These are phyloP conservation scores for Trichoderma oligosporum DNA, from an alignment of 2,329 filamentous ascomycete species.

Conservation along the genomic window DNA sequence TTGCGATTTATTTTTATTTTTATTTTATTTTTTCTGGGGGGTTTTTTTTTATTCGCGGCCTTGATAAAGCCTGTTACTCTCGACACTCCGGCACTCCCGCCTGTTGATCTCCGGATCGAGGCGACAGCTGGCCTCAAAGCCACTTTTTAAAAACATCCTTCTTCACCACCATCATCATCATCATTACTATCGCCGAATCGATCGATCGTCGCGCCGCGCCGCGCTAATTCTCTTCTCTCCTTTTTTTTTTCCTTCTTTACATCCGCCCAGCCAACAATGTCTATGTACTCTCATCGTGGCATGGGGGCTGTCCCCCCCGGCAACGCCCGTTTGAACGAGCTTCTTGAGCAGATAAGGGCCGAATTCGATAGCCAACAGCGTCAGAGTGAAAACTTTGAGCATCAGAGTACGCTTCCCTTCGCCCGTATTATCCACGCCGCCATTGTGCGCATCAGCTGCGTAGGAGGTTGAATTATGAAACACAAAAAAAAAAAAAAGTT, in stretches of 20 bases:
- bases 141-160: neutral
- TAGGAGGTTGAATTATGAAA: neutral
- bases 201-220: conserved; percentile 13
- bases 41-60: neutral
- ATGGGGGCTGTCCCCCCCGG: conserved; percentile 66
- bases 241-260: neutral
- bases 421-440: neutral
- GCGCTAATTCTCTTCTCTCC: conserved; percentile 18
- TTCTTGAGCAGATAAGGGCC: conserved; percentile 82
- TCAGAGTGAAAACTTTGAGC: conserved; percentile 82
- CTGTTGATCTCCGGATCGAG: conserved; percentile 20
- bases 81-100: conserved; percentile 16
- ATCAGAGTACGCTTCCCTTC: conserved; percentile 69
- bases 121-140: conserved; percentile 17
- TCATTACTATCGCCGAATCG: neutral
- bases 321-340: conserved; percentile 74
- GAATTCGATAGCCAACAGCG: conserved; percentile 87
- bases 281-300: conserved; percentile 89
- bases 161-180: neutral
- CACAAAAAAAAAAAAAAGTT: neutral
- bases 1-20: neutral
- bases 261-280: conserved; percentile 42
- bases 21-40: neutral
- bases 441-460: neutral
- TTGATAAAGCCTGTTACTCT: conserved; percentile 19